A percentile compares a stretch with the other conserved stretches of the same genome.
These are phyloP conservation scores for Chloranthus sessilifolius DNA, from an alignment of 164 flowering plant species.

Conservation along the genomic window DNA sequence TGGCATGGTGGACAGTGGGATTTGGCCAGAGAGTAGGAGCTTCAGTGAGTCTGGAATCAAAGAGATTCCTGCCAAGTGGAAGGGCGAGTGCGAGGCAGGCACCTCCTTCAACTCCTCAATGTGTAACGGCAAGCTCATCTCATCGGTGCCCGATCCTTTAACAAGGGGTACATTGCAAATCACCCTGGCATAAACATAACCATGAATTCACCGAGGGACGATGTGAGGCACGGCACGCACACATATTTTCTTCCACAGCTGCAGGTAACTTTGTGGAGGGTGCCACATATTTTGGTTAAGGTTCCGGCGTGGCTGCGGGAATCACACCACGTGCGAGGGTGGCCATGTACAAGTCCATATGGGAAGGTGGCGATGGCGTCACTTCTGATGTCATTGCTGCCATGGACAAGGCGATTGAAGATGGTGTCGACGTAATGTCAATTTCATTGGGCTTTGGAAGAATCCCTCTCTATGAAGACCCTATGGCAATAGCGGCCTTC, in stretches of 20 bases:
- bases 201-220: slow-evolving; percentile 51
- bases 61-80: slow-evolving; percentile 48
- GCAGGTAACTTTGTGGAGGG: slow-evolving; percentile 43
- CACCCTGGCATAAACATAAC: slow-evolving; percentile 28
- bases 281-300: slow-evolving; percentile 46
- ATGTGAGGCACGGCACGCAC: slow-evolving; percentile 57
- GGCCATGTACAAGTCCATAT: slow-evolving; percentile 54
- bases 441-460: slow-evolving; percentile 41
- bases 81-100: slow-evolving; percentile 46
- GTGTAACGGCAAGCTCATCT: slow-evolving; percentile 65
- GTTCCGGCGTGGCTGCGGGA: slow-evolving; percentile 49
- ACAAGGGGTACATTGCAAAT: slow-evolving; percentile 23
- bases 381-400: slow-evolving; percentile 49
- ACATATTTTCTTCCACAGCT: slow-evolving; percentile 49
- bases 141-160: slow-evolving; percentile 66
- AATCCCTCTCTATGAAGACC: slow-evolving; percentile 31
- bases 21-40: slow-evolving; percentile 72
- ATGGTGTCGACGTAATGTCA: slow-evolving; percentile 68
- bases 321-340: slow-evolving; percentile 47
- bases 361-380: slow-evolving; percentile 18
- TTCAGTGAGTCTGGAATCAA: slow-evolving; percentile 51
- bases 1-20: slow-evolving; percentile 57
- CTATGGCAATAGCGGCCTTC: slow-evolving; percentile 47
- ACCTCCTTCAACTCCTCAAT: slow-evolving; percentile 37
- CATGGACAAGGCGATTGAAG: slow-evolving; percentile 50